Evolutionary conservation across 257 asterid species (phyloP), one percentile per base, ranked within the genome.

Genomic region (Linderniella brevidens): DNA sequence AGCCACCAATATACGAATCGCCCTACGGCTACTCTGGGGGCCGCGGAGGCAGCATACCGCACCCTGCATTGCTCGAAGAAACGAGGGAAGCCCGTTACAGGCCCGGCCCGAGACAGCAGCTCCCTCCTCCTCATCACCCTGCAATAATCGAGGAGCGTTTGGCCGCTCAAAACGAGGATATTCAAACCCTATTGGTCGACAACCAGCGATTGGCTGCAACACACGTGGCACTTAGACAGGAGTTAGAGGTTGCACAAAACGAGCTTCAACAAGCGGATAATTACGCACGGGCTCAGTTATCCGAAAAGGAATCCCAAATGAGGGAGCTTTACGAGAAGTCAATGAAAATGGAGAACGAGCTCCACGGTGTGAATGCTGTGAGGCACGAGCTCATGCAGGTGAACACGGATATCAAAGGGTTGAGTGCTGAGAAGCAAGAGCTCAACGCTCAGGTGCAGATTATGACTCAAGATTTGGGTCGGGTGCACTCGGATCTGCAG

Each of bases 171-270:
- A 90, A 78, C 12, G 86, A 80, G 10, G 97, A 84, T 53, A 88
- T 84, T 50, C 97, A 80, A 69, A 78, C 63, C 9, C 58, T 88
- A 53, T 75, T 88, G 46, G 64, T 70, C 56, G 95, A 88, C 60
- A 88, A 88, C 63, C 97, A 88, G 79, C 66, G 92, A 60, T 61
- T 88, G 54, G 92, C 95, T 50, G 97, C 97, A 29, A 84, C 97
- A 4, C 97, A 88, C 15, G 95, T 88, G 60, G 97, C 95, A 0
- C 87, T 88, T 32, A 74, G 74, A 57, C 95, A 88, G 64, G 97
- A 88, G 55, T 17, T 76, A 46, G 97, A 84, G 73, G 82, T 64
- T 52, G 68, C 81, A 0, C 97, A 83, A 59, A 62, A 65, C 46
- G 95, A 84, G 49, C 78, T 88, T 54, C 93, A 76, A 58, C 72